These are phyloP conservation scores for Eucalyptus sp. DNA, from an alignment of 345 rosid species.

Conservation along the genomic window DNA sequence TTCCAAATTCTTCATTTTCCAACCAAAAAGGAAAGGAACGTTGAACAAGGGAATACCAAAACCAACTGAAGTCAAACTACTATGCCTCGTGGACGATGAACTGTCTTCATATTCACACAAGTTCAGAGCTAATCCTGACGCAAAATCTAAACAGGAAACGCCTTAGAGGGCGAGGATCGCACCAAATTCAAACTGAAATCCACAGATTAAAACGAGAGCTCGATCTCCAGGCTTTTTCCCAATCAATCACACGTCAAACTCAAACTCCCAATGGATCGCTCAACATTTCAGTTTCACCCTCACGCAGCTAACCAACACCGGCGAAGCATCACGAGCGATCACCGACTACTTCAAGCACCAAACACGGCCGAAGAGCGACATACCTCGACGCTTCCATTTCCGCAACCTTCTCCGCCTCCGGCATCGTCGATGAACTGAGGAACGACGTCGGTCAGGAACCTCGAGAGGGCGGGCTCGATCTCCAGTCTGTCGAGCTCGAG, in stretches of 20 bases:
- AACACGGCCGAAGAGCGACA: background rate
- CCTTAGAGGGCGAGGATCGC: background rate
- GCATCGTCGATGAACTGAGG: slow-evolving; percentile 32
- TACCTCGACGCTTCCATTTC: background rate
- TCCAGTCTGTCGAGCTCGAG: slow-evolving; percentile 21
- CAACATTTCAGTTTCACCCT: background rate
- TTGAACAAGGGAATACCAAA: background rate
- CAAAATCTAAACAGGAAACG: background rate
- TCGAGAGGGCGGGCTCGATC: slow-evolving; percentile 43
- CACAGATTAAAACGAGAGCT: background rate
- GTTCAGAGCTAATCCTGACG: background rate
- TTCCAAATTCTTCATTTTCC: background rate
- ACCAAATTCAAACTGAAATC: background rate
- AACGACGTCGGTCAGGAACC: slow-evolving; percentile 34
- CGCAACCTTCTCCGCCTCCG: slow-evolving; percentile 1
- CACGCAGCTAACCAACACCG: background rate
- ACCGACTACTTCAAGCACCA: background rate
- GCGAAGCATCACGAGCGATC: background rate
- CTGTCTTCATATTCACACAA: background rate
- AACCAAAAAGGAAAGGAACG: background rate
- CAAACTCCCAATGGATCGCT: background rate
- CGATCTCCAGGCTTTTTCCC: background rate
- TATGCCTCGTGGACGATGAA: background rate
- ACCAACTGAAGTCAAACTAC: background rate
- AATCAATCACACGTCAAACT: background rate